Evolutionary conservation across 2,329 filamentous ascomycete species (phyloP).

Genomic region (Penicillium vulpinum): DNA sequence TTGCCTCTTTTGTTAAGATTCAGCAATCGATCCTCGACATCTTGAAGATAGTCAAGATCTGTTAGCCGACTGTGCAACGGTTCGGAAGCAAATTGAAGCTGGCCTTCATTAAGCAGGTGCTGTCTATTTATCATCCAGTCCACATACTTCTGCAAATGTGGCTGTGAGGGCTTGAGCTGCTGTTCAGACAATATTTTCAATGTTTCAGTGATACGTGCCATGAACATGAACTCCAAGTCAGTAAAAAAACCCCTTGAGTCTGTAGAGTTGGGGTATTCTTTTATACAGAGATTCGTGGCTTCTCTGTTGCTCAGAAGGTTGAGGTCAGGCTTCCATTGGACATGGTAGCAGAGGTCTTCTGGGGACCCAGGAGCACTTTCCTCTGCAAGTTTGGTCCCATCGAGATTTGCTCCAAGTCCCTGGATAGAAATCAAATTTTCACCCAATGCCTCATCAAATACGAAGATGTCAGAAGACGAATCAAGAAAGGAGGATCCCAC

Average conservation of each 20-base stretch:
- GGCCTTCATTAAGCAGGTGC: no score
- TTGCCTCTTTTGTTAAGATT: background rate
- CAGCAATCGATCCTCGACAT: background rate
- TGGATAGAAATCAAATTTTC: background rate
- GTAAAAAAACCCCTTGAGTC: background rate
- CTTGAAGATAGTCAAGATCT: background rate
- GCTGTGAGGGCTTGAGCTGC: background rate
- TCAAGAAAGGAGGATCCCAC: background rate
- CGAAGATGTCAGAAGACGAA: background rate
- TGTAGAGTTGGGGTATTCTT: background rate
- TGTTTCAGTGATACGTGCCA: background rate
- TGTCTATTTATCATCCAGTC: slow-evolving; percentile 8
- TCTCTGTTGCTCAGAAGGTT: background rate
- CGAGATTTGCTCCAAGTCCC: background rate
- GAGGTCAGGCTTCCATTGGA: slow-evolving; percentile 15
- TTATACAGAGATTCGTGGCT: background rate
- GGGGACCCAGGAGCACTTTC: background rate
- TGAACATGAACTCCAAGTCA: background rate
- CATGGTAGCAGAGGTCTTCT: background rate
- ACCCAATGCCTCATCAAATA: background rate
- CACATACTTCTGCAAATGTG: slow-evolving; percentile 11
- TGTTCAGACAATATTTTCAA: background rate
- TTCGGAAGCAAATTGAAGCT: no score
- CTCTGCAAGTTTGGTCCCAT: background rate
- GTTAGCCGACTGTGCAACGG: no score